Evolutionary conservation across 352 stramenopile species (phyloP), one percentile per base, ranked within the genome.

Genomic region (Globisporangium parvum): DNA sequence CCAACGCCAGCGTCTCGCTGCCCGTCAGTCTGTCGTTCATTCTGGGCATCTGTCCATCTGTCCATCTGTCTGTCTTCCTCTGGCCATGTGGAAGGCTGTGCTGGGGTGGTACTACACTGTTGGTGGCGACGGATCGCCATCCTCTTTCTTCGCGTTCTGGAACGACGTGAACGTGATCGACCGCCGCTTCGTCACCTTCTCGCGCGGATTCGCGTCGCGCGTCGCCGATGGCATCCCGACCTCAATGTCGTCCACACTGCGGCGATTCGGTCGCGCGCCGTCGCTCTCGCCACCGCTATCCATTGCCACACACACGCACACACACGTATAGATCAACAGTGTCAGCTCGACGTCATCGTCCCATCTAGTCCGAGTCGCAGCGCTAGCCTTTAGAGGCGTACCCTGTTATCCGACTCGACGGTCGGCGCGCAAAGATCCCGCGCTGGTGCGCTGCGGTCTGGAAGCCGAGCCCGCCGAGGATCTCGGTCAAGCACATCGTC

Each of bases 141-240:
- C 40, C 45, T 64, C 58, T 24, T 64, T 64, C 58, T 64, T 64
- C 3, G 58, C 33, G 47, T 55, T 72, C 62, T 76, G 62, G 51
- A 87, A 88, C 17, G 59, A 73, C 14, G 75, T 86, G 64, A 91
- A 91, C 31, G 79, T 91, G 54, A 90, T 92, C 10, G 81, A 92
- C 21, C 77, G 75, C 24, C 77, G 75, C 53, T 92, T 92, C 9
- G 67, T 53, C 6, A 83, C 47, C 3, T 73, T 64, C 15, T 85
- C 73, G 17, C 63, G 63, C 26, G 73, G 67, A 47, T 78, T 80
- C 18, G 67, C 77, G 42, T 81, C 64, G 15, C 70, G 74, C 12
- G 67, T 73, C 2, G 77, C 69, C 20, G 77, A 53, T 3, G 78
- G 79, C 55, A 91, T 57, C 3, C 79, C 81, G 26, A 92, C 71